Conservation (phyloP, 2,329 filamentous ascomycete species). For the Pseudogymnoascus sp. region DNA sequence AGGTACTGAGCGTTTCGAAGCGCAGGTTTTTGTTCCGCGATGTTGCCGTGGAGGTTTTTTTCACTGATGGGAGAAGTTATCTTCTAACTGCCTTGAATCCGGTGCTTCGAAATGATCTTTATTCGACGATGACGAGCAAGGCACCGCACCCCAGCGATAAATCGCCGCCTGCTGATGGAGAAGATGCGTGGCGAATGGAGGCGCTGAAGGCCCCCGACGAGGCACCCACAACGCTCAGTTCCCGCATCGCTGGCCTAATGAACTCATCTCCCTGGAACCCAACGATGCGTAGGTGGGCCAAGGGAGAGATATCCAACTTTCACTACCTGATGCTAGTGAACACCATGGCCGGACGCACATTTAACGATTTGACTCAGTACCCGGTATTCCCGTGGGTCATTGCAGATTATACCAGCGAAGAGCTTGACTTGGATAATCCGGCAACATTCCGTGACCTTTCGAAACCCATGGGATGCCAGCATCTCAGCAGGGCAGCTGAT, state of each 20-base stretch:
- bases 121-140: constrained; percentile 66
- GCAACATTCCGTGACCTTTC: constrained; percentile 83
- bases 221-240: constrained; percentile 53
- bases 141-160: constrained; percentile 73
- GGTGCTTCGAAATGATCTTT: constrained; percentile 70
- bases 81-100: constrained; percentile 78
- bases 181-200: constrained; percentile 89
- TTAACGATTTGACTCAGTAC: constrained; percentile 97
- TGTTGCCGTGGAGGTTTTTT: constrained; percentile 95
- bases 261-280: constrained; percentile 75
- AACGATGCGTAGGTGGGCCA: constrained; percentile 82
- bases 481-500: constrained; percentile 64
- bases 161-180: constrained; percentile 65
- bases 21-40: constrained; percentile 91
- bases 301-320: constrained; percentile 95
- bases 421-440: constrained; percentile 79
- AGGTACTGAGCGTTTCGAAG: constrained; percentile 93
- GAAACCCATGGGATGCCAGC: constrained; percentile 95
- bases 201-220: constrained; percentile 65
- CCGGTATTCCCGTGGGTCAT: constrained; percentile 97
- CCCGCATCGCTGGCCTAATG: constrained; percentile 85
- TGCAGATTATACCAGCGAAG: constrained; percentile 90
- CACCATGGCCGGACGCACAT: constrained; percentile 91
- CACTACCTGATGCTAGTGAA: constrained; percentile 99
- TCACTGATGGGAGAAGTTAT: constrained; percentile 93